Evolutionary conservation across 1,284 basidiomycete species (phyloP).

Genomic region (Cutaneotrichosporon sp.): DNA sequence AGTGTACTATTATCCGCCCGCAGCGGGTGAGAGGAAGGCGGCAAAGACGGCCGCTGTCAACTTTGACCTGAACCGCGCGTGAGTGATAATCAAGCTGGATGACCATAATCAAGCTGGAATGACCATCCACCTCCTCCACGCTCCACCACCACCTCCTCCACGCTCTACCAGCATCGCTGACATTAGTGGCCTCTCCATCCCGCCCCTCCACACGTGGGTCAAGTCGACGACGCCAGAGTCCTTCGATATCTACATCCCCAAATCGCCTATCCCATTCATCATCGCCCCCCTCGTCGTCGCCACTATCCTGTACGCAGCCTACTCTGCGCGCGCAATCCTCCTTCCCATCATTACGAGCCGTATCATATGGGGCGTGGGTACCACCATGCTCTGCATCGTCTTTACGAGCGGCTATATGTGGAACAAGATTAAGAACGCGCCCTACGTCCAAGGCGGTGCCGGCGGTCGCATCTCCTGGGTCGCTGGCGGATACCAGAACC

Average conservation of each 20-base stretch:
- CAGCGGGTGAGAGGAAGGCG: slow-evolving; percentile 64
- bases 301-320: slow-evolving; percentile 25
- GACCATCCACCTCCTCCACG: too few relatives aligned
- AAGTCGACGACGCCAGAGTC: slow-evolving; percentile 61
- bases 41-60: slow-evolving; percentile 61
- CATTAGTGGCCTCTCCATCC: slow-evolving; percentile 73
- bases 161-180: slow-evolving; percentile 1
- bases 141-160: slow-evolving; percentile 42
- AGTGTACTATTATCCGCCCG: slow-evolving; percentile 72
- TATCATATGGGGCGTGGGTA: slow-evolving; percentile 62
- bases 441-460: slow-evolving; percentile 61
- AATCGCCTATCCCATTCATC: slow-evolving; percentile 56
- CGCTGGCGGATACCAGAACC: slow-evolving; percentile 81
- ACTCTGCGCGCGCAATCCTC: slow-evolving; percentile 56
- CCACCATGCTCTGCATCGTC: slow-evolving; percentile 67
- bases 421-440: slow-evolving; percentile 81
- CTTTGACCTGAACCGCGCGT: slow-evolving; percentile 69
- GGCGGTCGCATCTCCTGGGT: slow-evolving; percentile 70
- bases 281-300: slow-evolving; percentile 62
- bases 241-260: slow-evolving; percentile 50
- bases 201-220: slow-evolving; percentile 71
- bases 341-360: slow-evolving; percentile 69
- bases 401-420: slow-evolving; percentile 97
- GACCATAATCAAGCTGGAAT: too few relatives aligned
- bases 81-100: too few relatives aligned